Evolutionary conservation across 768 basidiomycete genomes (phyloP), one percentile per base, ranked within the genome.

Genomic region (Phlegmacium glaucopus): DNA sequence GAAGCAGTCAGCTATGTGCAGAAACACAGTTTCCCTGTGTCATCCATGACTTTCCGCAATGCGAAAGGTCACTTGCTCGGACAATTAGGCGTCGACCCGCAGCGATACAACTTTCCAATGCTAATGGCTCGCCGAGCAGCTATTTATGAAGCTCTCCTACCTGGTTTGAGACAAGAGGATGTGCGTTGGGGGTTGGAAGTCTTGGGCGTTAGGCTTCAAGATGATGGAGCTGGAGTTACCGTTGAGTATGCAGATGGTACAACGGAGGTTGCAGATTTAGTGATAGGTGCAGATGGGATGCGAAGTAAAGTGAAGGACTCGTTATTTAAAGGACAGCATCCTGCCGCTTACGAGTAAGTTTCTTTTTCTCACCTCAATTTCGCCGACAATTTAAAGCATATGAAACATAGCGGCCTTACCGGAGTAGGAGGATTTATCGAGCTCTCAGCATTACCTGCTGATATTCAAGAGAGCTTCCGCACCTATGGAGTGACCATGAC

Each of bases 261-360:
- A 1, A 54, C 54, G 18, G 69, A 71, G 41, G 50, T 38, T 16
- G 68, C 63, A 1, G 69, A 72, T 47, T 52, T 72, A 4, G 62
- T 74, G 30, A 65, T 72, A 29, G 72, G 72, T 8, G 71, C 71
- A 0, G 71, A 72, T 50, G 71, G 71, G 3, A 64, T 67, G 7
- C 57, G 62, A 39, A 72, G 72, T 50, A 54, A 67, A 1, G 60
- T 67, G n/a, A 60, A 68, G 13, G 55, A 63, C 30, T 61, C 59
- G 7, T 53, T 69, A 11, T 68, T 68, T 34, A 62, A 63, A 1
- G 52, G 65, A 6, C 37, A 47, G 18, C 56, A 51, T 39, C 47
- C 49, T 25, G 48, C 56, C n/a, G 12, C 41, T 34, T 58, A 56
- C 28, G 53, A 52, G 61, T 61, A 48, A 30, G 54, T 50, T n/a